phyloP scores from a whole-genome alignment of 176 grass and related monocot genomes.

The bread wheat (Triticum aestivum) region DNA sequence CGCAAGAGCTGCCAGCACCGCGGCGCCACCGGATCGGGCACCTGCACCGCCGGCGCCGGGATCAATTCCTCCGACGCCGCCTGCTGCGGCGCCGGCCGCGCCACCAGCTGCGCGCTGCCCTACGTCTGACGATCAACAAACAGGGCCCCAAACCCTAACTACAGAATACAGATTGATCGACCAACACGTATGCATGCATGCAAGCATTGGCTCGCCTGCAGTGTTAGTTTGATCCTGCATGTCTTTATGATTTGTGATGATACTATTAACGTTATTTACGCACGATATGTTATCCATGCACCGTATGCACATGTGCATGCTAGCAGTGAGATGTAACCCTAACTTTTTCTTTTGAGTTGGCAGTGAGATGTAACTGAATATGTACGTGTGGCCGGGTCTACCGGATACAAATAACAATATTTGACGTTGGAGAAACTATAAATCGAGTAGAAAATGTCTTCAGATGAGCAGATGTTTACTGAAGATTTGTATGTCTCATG shows the following conservation, averaged over 20 bases:
- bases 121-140: conserved; percentile 25
- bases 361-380: not conserved
- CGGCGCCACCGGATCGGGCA: conserved; percentile 2
- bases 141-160: no score
- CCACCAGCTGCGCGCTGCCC: conserved; percentile 21
- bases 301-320: not conserved
- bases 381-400: not conserved
- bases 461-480: not conserved
- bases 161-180: no score
- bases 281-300: not conserved
- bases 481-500: not conserved
- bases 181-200: no score
- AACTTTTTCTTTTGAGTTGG: no score
- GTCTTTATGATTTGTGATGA: not conserved
- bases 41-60: not conserved
- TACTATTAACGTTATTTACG: not conserved
- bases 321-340: not conserved
- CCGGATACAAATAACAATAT: not conserved
- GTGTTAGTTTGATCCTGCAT: not conserved
- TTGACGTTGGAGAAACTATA: no score
- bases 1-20: conserved; percentile 65
- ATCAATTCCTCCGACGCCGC: not conserved
- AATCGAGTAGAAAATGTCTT: no score
- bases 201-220: not conserved
- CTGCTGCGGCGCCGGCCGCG: conserved; percentile 24